Conservation (phyloP, 2,329 filamentous ascomycete genomes). For the Pseudogymnoascus sp. region DNA sequence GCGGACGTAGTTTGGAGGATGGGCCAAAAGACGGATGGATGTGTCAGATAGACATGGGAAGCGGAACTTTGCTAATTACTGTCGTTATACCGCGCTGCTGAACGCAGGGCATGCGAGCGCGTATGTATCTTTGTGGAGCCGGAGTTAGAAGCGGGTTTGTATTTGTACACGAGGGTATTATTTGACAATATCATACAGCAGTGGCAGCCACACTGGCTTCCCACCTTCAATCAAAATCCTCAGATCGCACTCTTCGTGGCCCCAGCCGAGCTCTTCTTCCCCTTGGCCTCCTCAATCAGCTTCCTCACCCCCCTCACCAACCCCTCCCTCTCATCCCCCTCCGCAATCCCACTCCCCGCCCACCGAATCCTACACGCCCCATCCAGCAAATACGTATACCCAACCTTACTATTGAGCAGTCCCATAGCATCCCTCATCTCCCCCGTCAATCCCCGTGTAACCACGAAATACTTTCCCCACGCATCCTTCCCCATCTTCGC, state of each 20-base stretch:
- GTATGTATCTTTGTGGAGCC: background rate
- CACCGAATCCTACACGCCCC: slow-evolving; percentile 82
- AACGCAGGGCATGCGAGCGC: background rate
- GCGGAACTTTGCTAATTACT: slow-evolving; percentile 2
- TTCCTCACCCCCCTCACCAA: slow-evolving; percentile 56
- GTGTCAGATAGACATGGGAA: slow-evolving; percentile 3
- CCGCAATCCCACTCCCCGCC: slow-evolving; percentile 72
- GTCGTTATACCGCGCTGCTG: background rate
- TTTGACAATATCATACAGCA: slow-evolving; percentile 3
- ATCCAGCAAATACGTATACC: slow-evolving; percentile 79
- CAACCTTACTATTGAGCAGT: slow-evolving; percentile 81
- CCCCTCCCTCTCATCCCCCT: slow-evolving; percentile 56
- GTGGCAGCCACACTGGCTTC: background rate
- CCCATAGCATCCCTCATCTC: slow-evolving; percentile 56
- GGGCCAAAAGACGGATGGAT: background rate
- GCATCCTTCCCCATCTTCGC: slow-evolving; percentile 41
- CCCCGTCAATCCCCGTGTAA: slow-evolving; percentile 49
- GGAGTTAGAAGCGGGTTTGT: slow-evolving; percentile 5
- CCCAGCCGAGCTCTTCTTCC: slow-evolving; percentile 25
- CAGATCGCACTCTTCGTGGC: slow-evolving; percentile 8
- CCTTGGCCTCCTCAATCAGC: slow-evolving; percentile 47
- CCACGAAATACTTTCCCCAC: slow-evolving; percentile 54
- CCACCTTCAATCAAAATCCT: slow-evolving; percentile 1
- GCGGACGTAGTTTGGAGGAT: background rate
- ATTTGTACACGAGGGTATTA: slow-evolving; percentile 4